Evolutionary conservation across 2,329 filamentous ascomycete species (phyloP).

Genomic region (Thelonectria rubi): DNA sequence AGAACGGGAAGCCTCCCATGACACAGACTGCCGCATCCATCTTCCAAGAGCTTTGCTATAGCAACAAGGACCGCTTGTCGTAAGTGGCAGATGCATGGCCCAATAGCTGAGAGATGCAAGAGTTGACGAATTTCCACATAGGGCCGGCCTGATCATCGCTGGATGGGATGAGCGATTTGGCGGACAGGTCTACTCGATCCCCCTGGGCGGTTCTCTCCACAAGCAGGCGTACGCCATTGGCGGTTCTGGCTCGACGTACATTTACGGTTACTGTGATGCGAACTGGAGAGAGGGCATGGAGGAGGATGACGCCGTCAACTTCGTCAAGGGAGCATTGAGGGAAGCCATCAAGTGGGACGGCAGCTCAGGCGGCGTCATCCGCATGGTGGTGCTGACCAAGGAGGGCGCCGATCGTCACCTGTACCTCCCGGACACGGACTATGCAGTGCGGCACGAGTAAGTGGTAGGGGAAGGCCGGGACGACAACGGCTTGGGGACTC

Average conservation of each 20-base stretch:
- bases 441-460: conserved; percentile 75
- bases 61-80: conserved; percentile 95
- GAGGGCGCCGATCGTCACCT: conserved; percentile 91
- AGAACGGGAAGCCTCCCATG: conserved; percentile 88
- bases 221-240: conserved; percentile 97
- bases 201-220: conserved; percentile 94
- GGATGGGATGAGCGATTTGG: conserved; percentile 96
- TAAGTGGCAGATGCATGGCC: conserved; percentile 55
- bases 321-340: conserved; percentile 88
- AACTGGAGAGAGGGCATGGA: conserved; percentile 97
- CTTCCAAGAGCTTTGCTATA: conserved; percentile 98
- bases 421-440: conserved; percentile 93
- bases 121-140: conserved; percentile 49
- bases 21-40: conserved; percentile 95
- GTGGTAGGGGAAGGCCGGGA: conserved; percentile 27
- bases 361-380: conserved; percentile 96
- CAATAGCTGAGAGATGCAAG: neutral
- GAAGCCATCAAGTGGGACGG: conserved; percentile 99
- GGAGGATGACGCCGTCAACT: conserved; percentile 86
- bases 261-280: conserved; percentile 98
- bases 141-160: conserved; percentile 97
- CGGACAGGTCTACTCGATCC: conserved; percentile 97
- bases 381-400: conserved; percentile 94
- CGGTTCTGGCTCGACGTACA: conserved; percentile 97
- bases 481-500: conserved; percentile 19